Evolutionary conservation across 2,329 filamentous ascomycete species (phyloP), one percentile per base, ranked within the genome.

Genomic region (Fusarium annulatum): DNA sequence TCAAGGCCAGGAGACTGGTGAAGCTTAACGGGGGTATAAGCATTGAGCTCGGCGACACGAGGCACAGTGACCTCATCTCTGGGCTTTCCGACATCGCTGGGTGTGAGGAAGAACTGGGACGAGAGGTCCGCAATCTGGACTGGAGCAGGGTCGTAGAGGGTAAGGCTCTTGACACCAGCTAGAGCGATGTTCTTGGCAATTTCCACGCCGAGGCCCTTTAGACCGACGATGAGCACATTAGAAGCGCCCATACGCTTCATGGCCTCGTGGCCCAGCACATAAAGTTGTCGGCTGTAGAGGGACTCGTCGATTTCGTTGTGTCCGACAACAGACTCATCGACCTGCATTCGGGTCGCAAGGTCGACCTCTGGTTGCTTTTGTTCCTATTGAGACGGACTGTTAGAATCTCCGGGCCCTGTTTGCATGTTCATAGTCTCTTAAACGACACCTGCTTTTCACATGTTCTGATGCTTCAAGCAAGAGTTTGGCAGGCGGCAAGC

Each of bases 181-280:
- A 99, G 92, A 68, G 96, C 96, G 80, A 99, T 94, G 80, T 99
- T 99, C 89, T 99, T 99, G 80, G 96, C 96, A 78, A 99, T 96
- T 85, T 99, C 96, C 63, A 98, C 96, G 86, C 96, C 96, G 45
- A 99, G 89, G 58, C 96, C 96, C 83, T 96, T 96, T 76, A 98
- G 87, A 73, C 96, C 96, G 71, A 96, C 93, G 64, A 99, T 88
- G 60, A 99, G 93, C 68, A 99, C 90, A 81, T 98, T 97, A 62
- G 96, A 98, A 71, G 95, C 94, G 80, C 95, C 91, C 96, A 99
- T 99, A 80, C 96, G 95, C 88, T 97, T 98, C 96, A 99, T 99
- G 75, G 96, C 96, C 83, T 92, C 90, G 79, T 92, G 90, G 73
- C 90, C 90, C 58, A 92, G 82, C 69, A 92, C 91, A 80, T 93